phyloP scores from a whole-genome alignment of 164 flowering plant genomes.

The Stephania japonica region DNA sequence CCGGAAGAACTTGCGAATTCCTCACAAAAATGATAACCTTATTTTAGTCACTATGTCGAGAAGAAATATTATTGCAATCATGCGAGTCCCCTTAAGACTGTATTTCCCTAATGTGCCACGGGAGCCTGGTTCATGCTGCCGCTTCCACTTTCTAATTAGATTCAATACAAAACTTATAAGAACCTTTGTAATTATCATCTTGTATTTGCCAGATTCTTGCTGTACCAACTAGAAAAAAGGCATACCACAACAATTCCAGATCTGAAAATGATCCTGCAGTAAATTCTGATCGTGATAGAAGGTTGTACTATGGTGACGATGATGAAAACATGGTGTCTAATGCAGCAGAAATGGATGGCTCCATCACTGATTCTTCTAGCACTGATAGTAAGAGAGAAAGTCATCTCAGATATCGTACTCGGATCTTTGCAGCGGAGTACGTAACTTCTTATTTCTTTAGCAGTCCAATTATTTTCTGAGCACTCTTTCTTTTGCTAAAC shows the following conservation, averaged over 20 bases:
- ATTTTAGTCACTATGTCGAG: too few species aligned
- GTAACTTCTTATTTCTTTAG: slow-evolving; percentile 18
- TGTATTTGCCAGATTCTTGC: slow-evolving; percentile 58
- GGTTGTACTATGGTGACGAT: slow-evolving; percentile 56
- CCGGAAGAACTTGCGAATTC: too few species aligned
- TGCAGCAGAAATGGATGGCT: slow-evolving; percentile 26
- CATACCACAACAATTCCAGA: slow-evolving; percentile 18
- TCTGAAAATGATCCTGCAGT: slow-evolving; percentile 32
- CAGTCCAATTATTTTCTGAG: neutral
- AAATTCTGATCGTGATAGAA: slow-evolving; percentile 38
- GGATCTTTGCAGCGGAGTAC: slow-evolving; percentile 98
- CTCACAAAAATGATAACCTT: too few species aligned
- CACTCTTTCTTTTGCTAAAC: neutral
- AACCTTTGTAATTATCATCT: slow-evolving; percentile 4
- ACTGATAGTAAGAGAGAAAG: slow-evolving; percentile 36
- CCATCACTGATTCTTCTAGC: slow-evolving; percentile 28
- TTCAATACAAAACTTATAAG: slow-evolving; percentile 8
- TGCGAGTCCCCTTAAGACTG: too few species aligned
- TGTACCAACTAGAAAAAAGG: slow-evolving; percentile 37
- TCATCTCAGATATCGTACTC: slow-evolving; percentile 88
- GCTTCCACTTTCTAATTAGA: too few species aligned
- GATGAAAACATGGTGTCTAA: slow-evolving; percentile 87
- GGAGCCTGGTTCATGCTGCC: too few species aligned
- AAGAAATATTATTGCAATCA: too few species aligned
- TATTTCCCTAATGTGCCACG: too few species aligned